Percentiles rank a stretch among this genome's conserved stretches.
These are phyloP conservation scores for Rhizopus sp. DNA, from an alignment of 371 early-diverging fungal species.

Conservation along the genomic window DNA sequence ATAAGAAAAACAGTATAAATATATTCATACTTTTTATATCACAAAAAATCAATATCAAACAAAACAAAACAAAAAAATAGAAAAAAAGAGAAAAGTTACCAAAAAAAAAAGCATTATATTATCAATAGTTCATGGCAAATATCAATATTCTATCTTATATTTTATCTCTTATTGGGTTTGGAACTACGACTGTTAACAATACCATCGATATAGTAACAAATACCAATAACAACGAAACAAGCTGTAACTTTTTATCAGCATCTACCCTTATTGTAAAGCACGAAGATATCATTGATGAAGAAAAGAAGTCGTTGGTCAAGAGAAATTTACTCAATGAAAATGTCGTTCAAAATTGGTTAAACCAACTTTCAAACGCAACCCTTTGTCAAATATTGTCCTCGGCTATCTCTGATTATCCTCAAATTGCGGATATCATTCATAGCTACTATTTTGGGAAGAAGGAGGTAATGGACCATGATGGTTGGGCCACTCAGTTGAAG, in stretches of 20 bases:
- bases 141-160: constrained; percentile 19
- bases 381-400: constrained; percentile 35
- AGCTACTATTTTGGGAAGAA: constrained; percentile 6
- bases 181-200: constrained; percentile 14
- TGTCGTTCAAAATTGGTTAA: constrained; percentile 25
- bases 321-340: background rate
- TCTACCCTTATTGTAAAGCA: constrained; percentile 23
- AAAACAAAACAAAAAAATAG: constrained; percentile 13
- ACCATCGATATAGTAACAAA: constrained; percentile 3
- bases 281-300: constrained; percentile 2
- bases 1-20: constrained; percentile 2
- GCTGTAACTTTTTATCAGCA: constrained; percentile 24
- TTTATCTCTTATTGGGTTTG: constrained; percentile 28
- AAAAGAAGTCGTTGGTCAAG: constrained; percentile 3
- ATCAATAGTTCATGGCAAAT: constrained; percentile 16
- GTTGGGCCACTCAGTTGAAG: constrained; percentile 13
- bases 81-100: constrained; percentile 6
- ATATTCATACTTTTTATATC: background rate
- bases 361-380: constrained; percentile 30
- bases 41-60: constrained; percentile 5
- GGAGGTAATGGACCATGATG: constrained; percentile 3
- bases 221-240: constrained; percentile 3
- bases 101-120: constrained; percentile 4
- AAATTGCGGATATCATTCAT: constrained; percentile 24
- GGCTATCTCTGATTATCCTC: constrained; percentile 25